These are phyloP conservation scores for Acrocalymma vagum DNA, from an alignment of 2,329 filamentous ascomycete species.

Conservation along the genomic window DNA sequence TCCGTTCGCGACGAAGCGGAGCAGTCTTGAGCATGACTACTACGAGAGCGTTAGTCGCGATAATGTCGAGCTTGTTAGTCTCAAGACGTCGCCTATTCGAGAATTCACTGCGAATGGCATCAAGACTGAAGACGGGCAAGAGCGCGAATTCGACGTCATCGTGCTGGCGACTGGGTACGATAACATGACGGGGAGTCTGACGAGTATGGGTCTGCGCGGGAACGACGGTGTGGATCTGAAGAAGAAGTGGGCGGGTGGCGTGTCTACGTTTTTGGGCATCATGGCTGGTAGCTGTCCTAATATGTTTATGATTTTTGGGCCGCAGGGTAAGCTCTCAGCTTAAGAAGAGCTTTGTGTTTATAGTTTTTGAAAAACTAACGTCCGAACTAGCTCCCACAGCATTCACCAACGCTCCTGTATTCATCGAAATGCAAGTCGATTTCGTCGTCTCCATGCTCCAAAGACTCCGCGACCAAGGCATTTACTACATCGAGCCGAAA, in stretches of 20 bases:
- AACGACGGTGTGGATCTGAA: constrained; percentile 5
- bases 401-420: constrained; percentile 52
- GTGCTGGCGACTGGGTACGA: constrained; percentile 47
- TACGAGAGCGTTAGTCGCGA: constrained; percentile 51
- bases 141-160: constrained; percentile 46
- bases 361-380: too few relatives aligned
- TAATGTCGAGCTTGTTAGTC: constrained; percentile 48
- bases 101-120: constrained; percentile 39
- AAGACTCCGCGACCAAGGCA: constrained; percentile 34
- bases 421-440: constrained; percentile 49
- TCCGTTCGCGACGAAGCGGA: constrained; percentile 49
- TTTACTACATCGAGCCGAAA: constrained; percentile 42
- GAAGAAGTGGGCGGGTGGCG: constrained; percentile 40
- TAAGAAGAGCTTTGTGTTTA: too few relatives aligned
- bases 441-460: constrained; percentile 48
- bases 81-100: constrained; percentile 41
- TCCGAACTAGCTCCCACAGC: too few relatives aligned
- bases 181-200: constrained; percentile 36
- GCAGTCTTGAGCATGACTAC: constrained; percentile 51
- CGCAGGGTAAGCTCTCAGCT: constrained; percentile 45
- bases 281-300: constrained; percentile 44
- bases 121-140: constrained; percentile 37
- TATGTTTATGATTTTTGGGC: constrained; percentile 47
- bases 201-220: constrained; percentile 12
- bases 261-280: constrained; percentile 48